Conservation (phyloP, 1,284 basidiomycete genomes). For the Rhodotorula sp. region DNA sequence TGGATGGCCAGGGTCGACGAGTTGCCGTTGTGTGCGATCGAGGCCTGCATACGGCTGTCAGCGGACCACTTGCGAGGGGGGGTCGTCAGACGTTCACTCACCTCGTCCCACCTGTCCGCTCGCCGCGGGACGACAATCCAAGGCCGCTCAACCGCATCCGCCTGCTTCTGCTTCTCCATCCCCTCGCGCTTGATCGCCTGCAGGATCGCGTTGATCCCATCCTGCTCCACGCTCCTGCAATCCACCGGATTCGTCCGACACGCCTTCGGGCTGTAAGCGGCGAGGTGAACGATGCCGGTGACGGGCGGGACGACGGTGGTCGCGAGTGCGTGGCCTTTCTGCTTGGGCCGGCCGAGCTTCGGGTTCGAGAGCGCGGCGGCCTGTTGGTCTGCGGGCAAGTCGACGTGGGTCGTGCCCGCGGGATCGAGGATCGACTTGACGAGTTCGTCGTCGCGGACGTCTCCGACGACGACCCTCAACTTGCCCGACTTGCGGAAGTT, state of each 20-base stretch:
- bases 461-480: conserved; percentile 38
- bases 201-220: conserved; percentile 32
- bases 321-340: conserved; percentile 31
- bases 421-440: conserved; percentile 25
- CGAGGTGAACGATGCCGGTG: conserved; percentile 41
- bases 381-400: conserved; percentile 14
- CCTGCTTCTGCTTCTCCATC: conserved; percentile 1
- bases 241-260: conserved; percentile 39
- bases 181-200: conserved; percentile 22
- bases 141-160: conserved; percentile 8
- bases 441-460: conserved; percentile 34
- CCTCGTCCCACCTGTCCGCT: conserved; percentile 37
- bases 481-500: conserved; percentile 36
- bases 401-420: conserved; percentile 15
- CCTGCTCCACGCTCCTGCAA: conserved; percentile 38
- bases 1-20: conserved; percentile 22
- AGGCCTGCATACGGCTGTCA: conserved; percentile 1
- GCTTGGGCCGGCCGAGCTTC: conserved; percentile 24
- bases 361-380: conserved; percentile 25
- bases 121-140: conserved; percentile 40
- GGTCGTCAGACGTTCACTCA: background rate
- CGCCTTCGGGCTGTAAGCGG: conserved; percentile 34
- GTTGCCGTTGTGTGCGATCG: conserved; percentile 23
- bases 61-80: background rate
- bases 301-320: conserved; percentile 40